Base-by-base conservation (phyloP, 2,329 filamentous ascomycete species). In the Fusarium kyushuense region DNA sequence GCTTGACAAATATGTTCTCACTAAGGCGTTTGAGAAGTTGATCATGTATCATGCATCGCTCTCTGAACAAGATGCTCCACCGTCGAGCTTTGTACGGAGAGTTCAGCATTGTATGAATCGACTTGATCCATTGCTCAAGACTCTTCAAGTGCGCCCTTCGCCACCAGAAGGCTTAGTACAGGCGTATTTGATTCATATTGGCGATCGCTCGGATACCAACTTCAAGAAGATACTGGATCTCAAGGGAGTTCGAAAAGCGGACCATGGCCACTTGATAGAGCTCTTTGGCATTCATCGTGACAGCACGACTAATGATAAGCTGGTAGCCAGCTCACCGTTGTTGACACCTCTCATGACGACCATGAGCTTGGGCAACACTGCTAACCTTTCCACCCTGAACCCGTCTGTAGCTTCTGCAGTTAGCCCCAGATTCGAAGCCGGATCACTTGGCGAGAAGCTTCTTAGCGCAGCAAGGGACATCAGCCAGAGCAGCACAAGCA, bases 171-270 rank as follows among this genome's bases (percentile, higher is more conserved):
- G 93, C 3, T 87, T 99, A 5, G 94, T 99, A 0, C 95, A 98
- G 81, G 96, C 96, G 33, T 99, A 99, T 78, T 89, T 99, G 33
- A 97, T 98, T 78, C 96, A 98, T 80, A 96, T 99, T 69, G 94
- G 89, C 70, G 96, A 99, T 83, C 90, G 92, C 57, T 97, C 92
- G 67, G 96, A 98, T 77, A 87, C 89, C 74, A 99, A 99, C 80
- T 99, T 99, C 86, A 90, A 90, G 76, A 98, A 97, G 81, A 92
- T 99, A 62, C 88, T 99, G 45, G 96, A 99, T 51, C 86, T 99
- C 67, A 99, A 99, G 79, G 96, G 96, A 46, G 91, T 99, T 62
- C 88, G 91, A 65, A 95, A 94, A 76, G 84, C 87, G 63, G 96
- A 99, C 64, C 92, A 97, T 75, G 82, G 86, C 4, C 89, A 93